These are phyloP conservation scores for Amesomyces nigricolor DNA, from an alignment of 2,329 filamentous ascomycete species.

Conservation along the genomic window DNA sequence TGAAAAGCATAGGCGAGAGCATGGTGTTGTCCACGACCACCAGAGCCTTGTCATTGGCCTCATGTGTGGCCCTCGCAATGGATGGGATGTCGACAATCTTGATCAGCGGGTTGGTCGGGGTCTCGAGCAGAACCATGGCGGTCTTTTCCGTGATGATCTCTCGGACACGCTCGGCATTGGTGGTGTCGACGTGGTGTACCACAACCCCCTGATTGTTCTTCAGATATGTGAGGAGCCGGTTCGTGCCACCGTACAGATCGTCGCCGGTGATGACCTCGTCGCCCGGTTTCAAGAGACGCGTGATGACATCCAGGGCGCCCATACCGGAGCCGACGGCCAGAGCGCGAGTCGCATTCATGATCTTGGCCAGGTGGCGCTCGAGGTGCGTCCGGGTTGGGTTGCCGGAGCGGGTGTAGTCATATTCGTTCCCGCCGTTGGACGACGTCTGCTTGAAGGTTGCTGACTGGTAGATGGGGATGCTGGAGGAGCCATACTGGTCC, in stretches of 20 bases:
- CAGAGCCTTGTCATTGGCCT: slow-evolving; percentile 68
- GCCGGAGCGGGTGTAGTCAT: slow-evolving; percentile 96
- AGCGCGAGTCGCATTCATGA: slow-evolving; percentile 90
- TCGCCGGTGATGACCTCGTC: slow-evolving; percentile 97
- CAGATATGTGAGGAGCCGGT: slow-evolving; percentile 88
- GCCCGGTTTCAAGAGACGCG: slow-evolving; percentile 79
- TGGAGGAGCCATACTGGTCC: slow-evolving; percentile 96
- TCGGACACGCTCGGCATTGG: slow-evolving; percentile 64
- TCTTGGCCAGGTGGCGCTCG: slow-evolving; percentile 94
- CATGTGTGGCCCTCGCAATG: slow-evolving; percentile 72
- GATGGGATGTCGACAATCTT: slow-evolving; percentile 90
- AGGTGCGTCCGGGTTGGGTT: slow-evolving; percentile 95
- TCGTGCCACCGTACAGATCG: slow-evolving; percentile 92
- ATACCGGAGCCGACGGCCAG: slow-evolving; percentile 95
- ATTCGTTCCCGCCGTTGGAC: slow-evolving; percentile 75
- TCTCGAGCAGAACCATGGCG: slow-evolving; percentile 91
- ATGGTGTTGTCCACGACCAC: slow-evolving; percentile 98
- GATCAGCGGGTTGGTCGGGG: slow-evolving; percentile 94
- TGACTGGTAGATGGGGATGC: slow-evolving; percentile 95
- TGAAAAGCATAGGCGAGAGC: slow-evolving; percentile 90
- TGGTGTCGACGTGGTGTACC: slow-evolving; percentile 96
- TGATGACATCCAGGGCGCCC: slow-evolving; percentile 95
- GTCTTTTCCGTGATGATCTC: slow-evolving; percentile 71
- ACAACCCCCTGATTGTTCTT: slow-evolving; percentile 84
- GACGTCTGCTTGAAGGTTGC: slow-evolving; percentile 96